Evolutionary conservation across 2,329 filamentous ascomycete species (phyloP), one percentile per base, ranked within the genome.

Genomic region (Talaromyces verruculosus): DNA sequence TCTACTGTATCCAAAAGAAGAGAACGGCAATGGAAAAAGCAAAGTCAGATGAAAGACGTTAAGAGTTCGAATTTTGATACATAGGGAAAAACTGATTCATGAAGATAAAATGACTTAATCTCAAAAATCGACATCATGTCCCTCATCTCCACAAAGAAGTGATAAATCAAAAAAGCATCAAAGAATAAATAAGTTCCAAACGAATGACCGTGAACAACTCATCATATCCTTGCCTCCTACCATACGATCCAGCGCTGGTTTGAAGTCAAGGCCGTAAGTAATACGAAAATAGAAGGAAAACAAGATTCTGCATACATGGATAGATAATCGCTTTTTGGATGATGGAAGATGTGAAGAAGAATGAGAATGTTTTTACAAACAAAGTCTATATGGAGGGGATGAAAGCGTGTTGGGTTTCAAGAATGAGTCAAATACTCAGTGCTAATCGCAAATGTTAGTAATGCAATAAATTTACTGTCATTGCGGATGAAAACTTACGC

Each of bases 181-280:
- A 58, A 28, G 17, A 25, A 13, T 22, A 37, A 35, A 25, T 43
- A 57, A 55, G 17, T 55, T 64, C 22, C n/a, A 64, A 64, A 58
- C 28, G 51, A 64, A 58, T 58, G 49, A 64, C 62, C 62, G 62
- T 64, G 30, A 62, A 65, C 39, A 57, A 62, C 58, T 58, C 61
- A 65, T 66, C 72, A 70, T 70, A 67, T 58, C 69, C 67, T 68
- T 66, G 69, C 69, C 74, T 70, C 69, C 71, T 69, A 75, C 70
- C 69, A 72, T 73, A 77, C 77, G 77, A 75, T 75, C 77, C 77
- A 79, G 77, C 77, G 77, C 77, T 75, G 73, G 72, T 74, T 70
- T 28, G 72, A 72, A 71, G 72, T 68, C 70, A 67, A 70, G 69
- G 72, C 69, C 71, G 72, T 74, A 71, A 71, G 72, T 73, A 71